Conservation (phyloP, 2,329 filamentous ascomycete genomes). For the Lasiodiplodia sp. region DNA sequence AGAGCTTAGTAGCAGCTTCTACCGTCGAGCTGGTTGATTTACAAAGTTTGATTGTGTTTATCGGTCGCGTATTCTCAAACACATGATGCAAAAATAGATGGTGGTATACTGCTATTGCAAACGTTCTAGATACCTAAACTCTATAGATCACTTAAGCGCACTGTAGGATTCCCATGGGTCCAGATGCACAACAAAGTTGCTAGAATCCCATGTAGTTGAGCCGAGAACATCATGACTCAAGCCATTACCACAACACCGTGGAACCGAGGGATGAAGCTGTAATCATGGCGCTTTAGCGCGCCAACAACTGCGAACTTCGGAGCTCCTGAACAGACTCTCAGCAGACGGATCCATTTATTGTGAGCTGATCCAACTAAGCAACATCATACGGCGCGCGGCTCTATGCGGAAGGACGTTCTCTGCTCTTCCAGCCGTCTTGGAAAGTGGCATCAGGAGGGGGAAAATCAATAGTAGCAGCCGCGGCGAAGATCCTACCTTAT, state of each 20-base stretch:
- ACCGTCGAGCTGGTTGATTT: no score
- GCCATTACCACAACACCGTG: not conserved
- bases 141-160: not conserved
- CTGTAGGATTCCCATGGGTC: not conserved
- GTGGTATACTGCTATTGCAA: not conserved
- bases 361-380: not conserved
- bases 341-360: not conserved
- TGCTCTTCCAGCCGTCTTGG: not conserved
- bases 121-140: not conserved
- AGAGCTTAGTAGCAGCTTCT: no score
- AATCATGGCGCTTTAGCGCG: not conserved
- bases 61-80: no score
- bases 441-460: not conserved
- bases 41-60: no score
- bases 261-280: not conserved
- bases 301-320: not conserved
- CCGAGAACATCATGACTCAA: not conserved
- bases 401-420: not conserved
- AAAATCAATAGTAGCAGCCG: not conserved
- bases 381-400: not conserved
- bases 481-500: not conserved
- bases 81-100: not conserved
- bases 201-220: not conserved
- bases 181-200: not conserved
- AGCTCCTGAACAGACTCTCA: not conserved